Percentiles rank a stretch among this genome's conserved stretches.
Evolutionary conservation across 2,329 filamentous ascomycete genomes (phyloP).

Genomic region (Colletotrichum orbiculare): DNA sequence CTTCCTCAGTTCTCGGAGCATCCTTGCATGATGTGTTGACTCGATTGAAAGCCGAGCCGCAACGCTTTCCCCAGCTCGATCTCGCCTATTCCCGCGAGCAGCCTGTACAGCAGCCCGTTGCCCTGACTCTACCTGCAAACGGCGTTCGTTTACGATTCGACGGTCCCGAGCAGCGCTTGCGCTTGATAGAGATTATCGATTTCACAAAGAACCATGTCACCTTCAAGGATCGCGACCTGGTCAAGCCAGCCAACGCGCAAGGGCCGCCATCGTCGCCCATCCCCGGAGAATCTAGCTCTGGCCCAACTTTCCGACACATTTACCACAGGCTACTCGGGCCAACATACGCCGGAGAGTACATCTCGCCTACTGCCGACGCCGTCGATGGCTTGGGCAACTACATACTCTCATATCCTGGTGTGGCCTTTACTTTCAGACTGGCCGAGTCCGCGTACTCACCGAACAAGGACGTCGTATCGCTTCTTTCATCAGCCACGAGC

Average conservation of each 20-base stretch:
- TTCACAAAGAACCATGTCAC: constrained; percentile 86
- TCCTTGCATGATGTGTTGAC: constrained; percentile 92
- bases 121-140: constrained; percentile 83
- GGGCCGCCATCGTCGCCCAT: constrained; percentile 42
- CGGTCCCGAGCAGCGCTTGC: constrained; percentile 89
- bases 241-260: constrained; percentile 67
- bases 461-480: constrained; percentile 82
- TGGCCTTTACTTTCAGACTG: constrained; percentile 92
- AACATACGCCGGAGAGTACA: constrained; percentile 93
- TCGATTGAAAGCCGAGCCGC: constrained; percentile 87
- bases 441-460: constrained; percentile 79
- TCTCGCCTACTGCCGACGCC: constrained; percentile 68
- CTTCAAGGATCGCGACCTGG: constrained; percentile 83
- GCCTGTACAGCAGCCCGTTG: constrained; percentile 80
- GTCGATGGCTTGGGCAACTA: constrained; percentile 77
- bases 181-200: constrained; percentile 90
- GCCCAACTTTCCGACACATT: constrained; percentile 87
- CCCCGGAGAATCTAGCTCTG: constrained; percentile 52
- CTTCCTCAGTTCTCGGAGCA: constrained; percentile 78
- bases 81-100: constrained; percentile 80
- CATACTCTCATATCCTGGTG: constrained; percentile 91
- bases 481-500: constrained; percentile 79
- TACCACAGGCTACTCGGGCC: constrained; percentile 95
- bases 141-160: constrained; percentile 93
- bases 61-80: constrained; percentile 84